These are phyloP conservation scores for Nicotiana sylvestris DNA, from an alignment of 257 asterid species.

Conservation along the genomic window DNA sequence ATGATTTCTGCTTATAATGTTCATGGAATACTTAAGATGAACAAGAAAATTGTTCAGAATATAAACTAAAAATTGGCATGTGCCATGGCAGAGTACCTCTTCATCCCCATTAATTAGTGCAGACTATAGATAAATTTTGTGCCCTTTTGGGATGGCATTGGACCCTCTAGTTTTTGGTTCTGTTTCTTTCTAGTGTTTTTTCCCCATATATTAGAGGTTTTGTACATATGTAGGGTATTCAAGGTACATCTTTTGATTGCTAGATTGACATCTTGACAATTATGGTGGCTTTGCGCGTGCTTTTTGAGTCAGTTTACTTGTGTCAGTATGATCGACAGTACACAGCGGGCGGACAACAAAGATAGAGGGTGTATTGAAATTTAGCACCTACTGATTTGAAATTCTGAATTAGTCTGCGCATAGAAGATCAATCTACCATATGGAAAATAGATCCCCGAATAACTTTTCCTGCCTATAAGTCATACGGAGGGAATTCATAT, in stretches of 20 bases:
- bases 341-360: not conserved
- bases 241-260: not conserved
- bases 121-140: not conserved
- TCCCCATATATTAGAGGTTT: not conserved
- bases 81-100: conserved; percentile 4
- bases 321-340: not conserved
- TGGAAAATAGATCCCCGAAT: not conserved
- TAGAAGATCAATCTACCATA: not conserved
- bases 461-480: not conserved
- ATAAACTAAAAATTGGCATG: not conserved
- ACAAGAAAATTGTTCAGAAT: not conserved
- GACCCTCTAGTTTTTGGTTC: not conserved
- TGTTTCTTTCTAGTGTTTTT: not conserved
- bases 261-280: conserved; percentile 5
- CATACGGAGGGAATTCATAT: not conserved
- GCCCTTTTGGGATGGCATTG: conserved; percentile 3
- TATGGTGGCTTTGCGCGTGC: not conserved
- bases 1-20: not conserved
- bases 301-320: not conserved
- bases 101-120: not conserved
- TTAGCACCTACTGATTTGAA: not conserved
- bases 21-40: not conserved
- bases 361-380: not conserved
- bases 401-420: not conserved
- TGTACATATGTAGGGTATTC: not conserved